Percentiles rank a stretch among this genome's conserved stretches.
These are phyloP conservation scores for Ascochyta fabae DNA, from an alignment of 2,329 filamentous ascomycete species.

Conservation along the genomic window DNA sequence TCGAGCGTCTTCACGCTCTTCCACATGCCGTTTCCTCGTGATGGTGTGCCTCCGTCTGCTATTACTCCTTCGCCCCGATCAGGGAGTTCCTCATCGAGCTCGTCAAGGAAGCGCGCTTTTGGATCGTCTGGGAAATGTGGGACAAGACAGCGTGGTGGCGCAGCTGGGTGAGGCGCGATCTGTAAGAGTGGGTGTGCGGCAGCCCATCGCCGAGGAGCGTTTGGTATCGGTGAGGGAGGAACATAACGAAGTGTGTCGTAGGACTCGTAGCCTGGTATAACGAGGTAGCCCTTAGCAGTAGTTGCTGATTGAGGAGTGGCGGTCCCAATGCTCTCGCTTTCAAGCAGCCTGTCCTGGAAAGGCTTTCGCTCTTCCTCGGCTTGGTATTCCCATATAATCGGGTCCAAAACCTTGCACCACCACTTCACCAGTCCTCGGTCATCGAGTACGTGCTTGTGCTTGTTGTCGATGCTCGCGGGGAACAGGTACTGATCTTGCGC, in stretches of 20 bases:
- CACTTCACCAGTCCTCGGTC: conserved; percentile 89
- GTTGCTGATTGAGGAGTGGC: conserved; percentile 30
- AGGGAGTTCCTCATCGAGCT: conserved; percentile 83
- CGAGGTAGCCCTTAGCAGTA: conserved; percentile 75
- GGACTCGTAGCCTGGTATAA: conserved; percentile 85
- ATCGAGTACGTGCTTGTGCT: conserved; percentile 86
- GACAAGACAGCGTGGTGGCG: conserved; percentile 82
- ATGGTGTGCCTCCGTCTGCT: conserved; percentile 49
- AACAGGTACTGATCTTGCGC: conserved; percentile 95
- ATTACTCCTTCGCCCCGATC: conserved; percentile 53
- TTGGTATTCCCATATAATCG: conserved; percentile 65
- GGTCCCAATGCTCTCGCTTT: conserved; percentile 34
- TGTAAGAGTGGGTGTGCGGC: conserved; percentile 76
- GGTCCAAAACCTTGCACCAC: conserved; percentile 91
- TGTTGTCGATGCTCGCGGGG: conserved; percentile 85
- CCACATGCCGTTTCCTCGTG: conserved; percentile 73
- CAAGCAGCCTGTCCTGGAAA: conserved; percentile 37
- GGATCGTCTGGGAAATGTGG: conserved; percentile 95
- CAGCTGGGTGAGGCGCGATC: conserved; percentile 70
- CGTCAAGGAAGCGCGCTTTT: conserved; percentile 86
- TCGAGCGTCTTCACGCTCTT: conserved; percentile 81
- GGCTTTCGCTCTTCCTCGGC: conserved; percentile 50
- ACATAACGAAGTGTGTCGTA: conserved; percentile 81
- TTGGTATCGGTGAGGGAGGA: conserved; percentile 59
- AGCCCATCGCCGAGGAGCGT: conserved; percentile 54